Evolutionary conservation across 495 filamentous ascomycete genomes (phyloP).

Genomic region (Xylaria scruposa): DNA sequence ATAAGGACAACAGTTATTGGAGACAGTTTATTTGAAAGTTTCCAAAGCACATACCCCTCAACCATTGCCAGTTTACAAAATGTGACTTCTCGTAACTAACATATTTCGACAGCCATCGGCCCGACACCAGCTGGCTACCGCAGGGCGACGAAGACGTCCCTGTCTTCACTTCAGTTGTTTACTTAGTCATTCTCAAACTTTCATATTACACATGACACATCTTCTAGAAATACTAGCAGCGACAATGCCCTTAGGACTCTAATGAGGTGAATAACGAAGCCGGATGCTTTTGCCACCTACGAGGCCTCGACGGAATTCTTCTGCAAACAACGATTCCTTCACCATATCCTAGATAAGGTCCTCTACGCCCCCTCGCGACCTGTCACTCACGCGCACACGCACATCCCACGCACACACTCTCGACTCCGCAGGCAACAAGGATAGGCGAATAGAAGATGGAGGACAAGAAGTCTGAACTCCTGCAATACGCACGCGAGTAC

Average conservation of each 20-base stretch:
- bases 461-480: conserved; percentile 45
- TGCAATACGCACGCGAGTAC: conserved; percentile 49
- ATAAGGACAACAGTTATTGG: background rate
- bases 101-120: background rate
- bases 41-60: background rate
- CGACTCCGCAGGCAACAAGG: background rate
- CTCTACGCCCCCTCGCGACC: background rate
- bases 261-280: background rate
- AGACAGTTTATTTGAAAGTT: conserved; percentile 1
- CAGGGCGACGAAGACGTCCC: background rate
- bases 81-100: background rate
- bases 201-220: background rate
- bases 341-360: background rate
- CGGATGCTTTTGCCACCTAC: background rate
- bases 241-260: background rate
- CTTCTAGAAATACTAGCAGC: background rate
- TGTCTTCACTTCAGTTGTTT: background rate
- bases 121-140: background rate
- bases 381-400: too few species aligned
- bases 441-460: conserved; percentile 16
- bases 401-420: conserved; percentile 5
- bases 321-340: background rate
- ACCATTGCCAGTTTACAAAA: background rate
- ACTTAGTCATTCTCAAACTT: background rate
- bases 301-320: background rate